Conservation (phyloP, 176 grass and related monocot genomes). For the Phoenix dactylifera region DNA sequence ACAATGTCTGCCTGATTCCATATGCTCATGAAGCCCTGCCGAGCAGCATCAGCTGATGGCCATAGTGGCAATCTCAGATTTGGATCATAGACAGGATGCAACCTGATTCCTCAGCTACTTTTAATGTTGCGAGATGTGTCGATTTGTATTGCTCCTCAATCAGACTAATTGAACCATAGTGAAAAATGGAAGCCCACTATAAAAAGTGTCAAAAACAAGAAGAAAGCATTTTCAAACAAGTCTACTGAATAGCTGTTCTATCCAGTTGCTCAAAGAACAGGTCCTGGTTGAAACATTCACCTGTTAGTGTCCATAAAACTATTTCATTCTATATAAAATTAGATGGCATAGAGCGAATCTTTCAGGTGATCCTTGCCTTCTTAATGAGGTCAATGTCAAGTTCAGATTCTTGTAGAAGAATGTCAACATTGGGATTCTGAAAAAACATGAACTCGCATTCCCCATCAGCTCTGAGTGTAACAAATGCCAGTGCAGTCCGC, state of each 20-base stretch:
- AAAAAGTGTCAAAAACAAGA: too few relatives aligned
- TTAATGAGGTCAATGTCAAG: constrained; percentile 5
- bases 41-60: not conserved
- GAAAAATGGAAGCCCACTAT: not conserved
- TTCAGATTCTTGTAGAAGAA: constrained; percentile 1
- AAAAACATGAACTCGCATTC: constrained; percentile 2
- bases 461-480: constrained; percentile 1
- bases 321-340: too few relatives aligned
- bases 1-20: constrained; percentile 4
- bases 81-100: constrained; percentile 5
- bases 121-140: not conserved
- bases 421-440: not conserved
- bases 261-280: too few relatives aligned
- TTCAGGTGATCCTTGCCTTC: not conserved
- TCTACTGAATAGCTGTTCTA: too few relatives aligned
- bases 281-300: too few relatives aligned
- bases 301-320: too few relatives aligned
- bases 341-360: not conserved
- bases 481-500: constrained; percentile 6
- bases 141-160: constrained; percentile 1
- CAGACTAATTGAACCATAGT: not conserved
- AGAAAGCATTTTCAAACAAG: too few relatives aligned
- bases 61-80: constrained; percentile 6
- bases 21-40: constrained; percentile 1
- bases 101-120: constrained; percentile 2